Evolutionary conservation across 441 rosid genomes (phyloP).

Genomic region (Isatis lusitanica): DNA sequence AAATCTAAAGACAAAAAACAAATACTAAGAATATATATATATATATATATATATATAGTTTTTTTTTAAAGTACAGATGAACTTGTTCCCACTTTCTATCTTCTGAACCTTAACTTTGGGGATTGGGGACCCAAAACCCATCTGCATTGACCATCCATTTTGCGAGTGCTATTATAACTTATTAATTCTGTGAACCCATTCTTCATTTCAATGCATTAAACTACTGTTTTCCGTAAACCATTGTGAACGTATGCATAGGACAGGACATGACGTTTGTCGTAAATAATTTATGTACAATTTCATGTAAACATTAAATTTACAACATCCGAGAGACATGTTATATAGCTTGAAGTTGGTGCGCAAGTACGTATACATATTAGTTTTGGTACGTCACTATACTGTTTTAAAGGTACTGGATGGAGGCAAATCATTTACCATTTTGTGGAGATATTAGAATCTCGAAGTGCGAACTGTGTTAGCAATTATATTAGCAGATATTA

Average conservation of each 20-base stretch:
- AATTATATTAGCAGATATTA: neutral
- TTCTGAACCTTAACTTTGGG: constrained; percentile 29
- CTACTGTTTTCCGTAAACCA: neutral
- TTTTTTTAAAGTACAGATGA: constrained; percentile 2
- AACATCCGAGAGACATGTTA: too few relatives aligned
- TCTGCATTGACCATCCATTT: constrained; percentile 33
- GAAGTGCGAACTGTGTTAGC: neutral
- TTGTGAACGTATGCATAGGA: neutral
- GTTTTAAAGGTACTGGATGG: neutral
- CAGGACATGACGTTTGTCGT: neutral
- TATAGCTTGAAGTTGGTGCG: too few relatives aligned
- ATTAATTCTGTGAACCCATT: constrained; percentile 2
- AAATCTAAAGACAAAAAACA: constrained; percentile 11
- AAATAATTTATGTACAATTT: neutral
- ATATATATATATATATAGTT: neutral
- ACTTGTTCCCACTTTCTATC: constrained; percentile 31
- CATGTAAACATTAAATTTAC: neutral
- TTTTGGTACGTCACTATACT: neutral
- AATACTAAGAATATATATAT: constrained; percentile 6
- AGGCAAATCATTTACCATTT: neutral
- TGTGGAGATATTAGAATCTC: neutral
- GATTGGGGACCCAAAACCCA: constrained; percentile 29
- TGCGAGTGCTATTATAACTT: neutral
- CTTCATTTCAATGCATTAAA: neutral
- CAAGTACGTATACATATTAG: neutral